Base-by-base conservation (phyloP, 192 early-diverging fungal genomes). In the Coemansia asiatica region DNA sequence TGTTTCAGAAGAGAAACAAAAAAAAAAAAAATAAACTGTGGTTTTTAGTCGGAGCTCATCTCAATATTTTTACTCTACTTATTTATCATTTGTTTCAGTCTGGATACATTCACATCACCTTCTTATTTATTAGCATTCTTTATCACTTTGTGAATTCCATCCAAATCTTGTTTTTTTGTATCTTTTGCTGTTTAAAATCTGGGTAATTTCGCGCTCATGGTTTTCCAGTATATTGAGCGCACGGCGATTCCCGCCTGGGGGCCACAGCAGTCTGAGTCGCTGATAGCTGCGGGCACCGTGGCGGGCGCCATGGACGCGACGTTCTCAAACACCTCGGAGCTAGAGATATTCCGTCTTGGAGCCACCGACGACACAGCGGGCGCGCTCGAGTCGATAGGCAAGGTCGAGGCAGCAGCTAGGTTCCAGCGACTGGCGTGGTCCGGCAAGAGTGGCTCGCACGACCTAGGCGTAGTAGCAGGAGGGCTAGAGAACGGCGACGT, bases 241-340 rank as follows among this genome's bases (percentile, higher is more conserved):
- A 96, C 95, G 21, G 91, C 94, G 6, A 93, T 92, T 12, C 83
- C 93, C 54, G 92, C 93, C 16, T 97, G 97, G 97, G 84, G 89
- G 28, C 90, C 90, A 15, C 83, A 84, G 46, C 89, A 92, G 66
- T 84, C 89, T 29, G 66, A 86, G 29, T 79, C 90, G 26, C 83
- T 95, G 36, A 83, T 99, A 56, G 97, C 95, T 4, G 83, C 88
- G 4, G 97, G 95, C 56, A 96, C 97, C 12, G 94, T 94, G 21
- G 93, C 97, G 4, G 97, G 97, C 4, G 97, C 97, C 22, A 85
- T 99, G 60, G 97, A 99, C 82, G 94, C 94, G 36, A 90, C 91
- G 16, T 99, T 99, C 73, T 93, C 89, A 56, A 94, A 92, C 67
- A 85, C 87, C 18, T 88, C 95, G 6, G 87, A 89, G 72, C 85